These are phyloP conservation scores for Penicillium sp. DNA, from an alignment of 2,329 filamentous ascomycete species.

Conservation along the genomic window DNA sequence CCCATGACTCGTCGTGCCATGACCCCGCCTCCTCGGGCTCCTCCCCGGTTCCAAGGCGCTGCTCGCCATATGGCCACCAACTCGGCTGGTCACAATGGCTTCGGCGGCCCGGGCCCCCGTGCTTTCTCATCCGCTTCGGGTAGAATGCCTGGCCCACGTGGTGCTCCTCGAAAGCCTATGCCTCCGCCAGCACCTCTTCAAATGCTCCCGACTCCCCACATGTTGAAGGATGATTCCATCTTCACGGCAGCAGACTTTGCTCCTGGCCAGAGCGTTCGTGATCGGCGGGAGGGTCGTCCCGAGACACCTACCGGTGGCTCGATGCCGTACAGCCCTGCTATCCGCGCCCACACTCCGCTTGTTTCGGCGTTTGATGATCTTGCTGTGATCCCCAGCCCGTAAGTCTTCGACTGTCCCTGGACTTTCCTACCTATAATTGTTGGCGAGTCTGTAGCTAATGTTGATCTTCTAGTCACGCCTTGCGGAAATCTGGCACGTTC, in stretches of 20 bases:
- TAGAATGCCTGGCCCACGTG: slow-evolving; percentile 47
- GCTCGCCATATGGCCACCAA: slow-evolving; percentile 52
- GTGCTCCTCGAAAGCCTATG: slow-evolving; percentile 58
- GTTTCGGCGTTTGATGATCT: slow-evolving; percentile 86
- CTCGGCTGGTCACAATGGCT: slow-evolving; percentile 41
- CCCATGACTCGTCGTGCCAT: slow-evolving; percentile 87
- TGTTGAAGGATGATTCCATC: slow-evolving; percentile 82
- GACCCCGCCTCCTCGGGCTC: slow-evolving; percentile 82
- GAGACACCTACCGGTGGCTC: slow-evolving; percentile 62
- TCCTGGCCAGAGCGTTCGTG: slow-evolving; percentile 69
- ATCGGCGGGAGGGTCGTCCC: slow-evolving; percentile 69
- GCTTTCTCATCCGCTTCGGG: slow-evolving; percentile 67
- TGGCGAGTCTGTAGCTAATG: slow-evolving; percentile 23
- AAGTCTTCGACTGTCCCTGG: slow-evolving; percentile 53
- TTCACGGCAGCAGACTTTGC: slow-evolving; percentile 78
- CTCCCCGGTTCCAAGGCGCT: slow-evolving; percentile 58
- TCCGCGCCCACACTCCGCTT: slow-evolving; percentile 76
- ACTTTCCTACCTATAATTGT: background rate
- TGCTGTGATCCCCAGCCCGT: slow-evolving; percentile 83
- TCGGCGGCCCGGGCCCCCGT: slow-evolving; percentile 54
- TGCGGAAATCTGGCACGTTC: slow-evolving; percentile 55
- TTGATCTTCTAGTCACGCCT: slow-evolving; percentile 43
- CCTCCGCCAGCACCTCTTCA: slow-evolving; percentile 75
- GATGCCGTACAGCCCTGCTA: slow-evolving; percentile 72
- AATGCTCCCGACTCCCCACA: slow-evolving; percentile 81